Percentiles rank a stretch among this genome's conserved stretches.
Evolutionary conservation across 2,329 filamentous ascomycete genomes (phyloP).

Genomic region (Thielaviopsis musarum): DNA sequence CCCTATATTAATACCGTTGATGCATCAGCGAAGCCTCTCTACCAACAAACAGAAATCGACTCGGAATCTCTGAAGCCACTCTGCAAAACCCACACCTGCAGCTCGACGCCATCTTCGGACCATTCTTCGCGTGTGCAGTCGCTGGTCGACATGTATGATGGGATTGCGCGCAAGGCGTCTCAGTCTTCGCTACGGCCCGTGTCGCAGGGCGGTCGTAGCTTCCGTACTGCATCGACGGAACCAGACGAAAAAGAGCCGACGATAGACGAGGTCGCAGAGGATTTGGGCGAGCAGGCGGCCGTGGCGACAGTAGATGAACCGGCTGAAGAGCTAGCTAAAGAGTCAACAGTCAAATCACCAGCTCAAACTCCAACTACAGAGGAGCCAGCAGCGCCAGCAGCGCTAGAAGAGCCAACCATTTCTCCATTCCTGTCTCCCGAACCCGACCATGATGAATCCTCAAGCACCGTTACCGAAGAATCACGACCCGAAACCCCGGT

Average conservation of each 20-base stretch:
- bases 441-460: background rate
- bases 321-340: background rate
- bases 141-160: conserved; percentile 34
- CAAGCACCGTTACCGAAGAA: background rate
- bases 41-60: background rate
- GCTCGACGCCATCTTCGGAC: conserved; percentile 1
- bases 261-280: background rate
- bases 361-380: background rate
- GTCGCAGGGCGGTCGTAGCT: background rate
- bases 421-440: background rate
- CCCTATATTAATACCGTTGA: background rate
- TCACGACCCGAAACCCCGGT: background rate
- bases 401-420: too few relatives aligned
- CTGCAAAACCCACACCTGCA: background rate
- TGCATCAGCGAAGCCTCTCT: background rate
- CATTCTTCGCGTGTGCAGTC: conserved; percentile 23
- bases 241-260: background rate
- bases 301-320: background rate
- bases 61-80: background rate
- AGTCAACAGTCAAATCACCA: background rate
- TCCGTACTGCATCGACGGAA: background rate
- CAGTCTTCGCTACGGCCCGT: background rate
- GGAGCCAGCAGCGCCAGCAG: background rate
- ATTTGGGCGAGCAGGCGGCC: background rate
- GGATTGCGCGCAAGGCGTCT: conserved; percentile 19